Base-by-base conservation (phyloP, 306 rosid species). In the Psophocarpus tetragonolobus region DNA sequence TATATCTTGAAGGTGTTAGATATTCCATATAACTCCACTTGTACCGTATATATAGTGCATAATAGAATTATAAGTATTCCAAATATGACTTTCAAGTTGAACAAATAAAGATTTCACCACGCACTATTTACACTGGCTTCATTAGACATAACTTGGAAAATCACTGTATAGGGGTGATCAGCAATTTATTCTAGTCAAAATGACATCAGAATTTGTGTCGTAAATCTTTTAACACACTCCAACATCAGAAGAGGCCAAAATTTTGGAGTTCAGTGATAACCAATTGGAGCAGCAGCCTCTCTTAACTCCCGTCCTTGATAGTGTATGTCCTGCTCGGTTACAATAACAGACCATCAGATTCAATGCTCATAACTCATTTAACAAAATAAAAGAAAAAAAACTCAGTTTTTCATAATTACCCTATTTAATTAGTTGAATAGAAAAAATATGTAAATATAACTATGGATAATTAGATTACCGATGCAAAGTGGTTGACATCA, bases 401-500 rank as follows among this genome's bases (percentile, higher is more conserved):
- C n/a, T n/a, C n/a, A n/a, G n/a, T n/a, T n/a, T n/a, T n/a, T n/a
- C 14, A 9, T 53, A 8, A 21, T 14, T 24, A 3, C 62, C n/a
- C 17, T 2, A 2, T 8, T 21, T 3, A 20, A 3, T 1, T 2
- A 51, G 10, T 1, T 18, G 58, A 51, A 18, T 47, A 18, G 32
- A 21, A 51, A 6, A n/a, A 48, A n/a, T 18, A 42, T 8, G 10
- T 50, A 33, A n/a, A n/a, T n/a, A n/a, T n/a, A n/a, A n/a, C n/a
- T n/a, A n/a, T n/a, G 30, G 76, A 56, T 61, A 61, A 61, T n/a
- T 82, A 91, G n/a, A n/a, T n/a, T n/a, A n/a, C 97, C 53, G 97
- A 88, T 26, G 94, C 97, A 56, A 90, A 90, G 85, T 91, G 94
- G 68, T 91, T 91, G 78, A 90, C 94, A 79, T 91, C 97, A 1